Base-by-base conservation (phyloP, 305 asterid species). In the Solanum hybrid region DNA sequence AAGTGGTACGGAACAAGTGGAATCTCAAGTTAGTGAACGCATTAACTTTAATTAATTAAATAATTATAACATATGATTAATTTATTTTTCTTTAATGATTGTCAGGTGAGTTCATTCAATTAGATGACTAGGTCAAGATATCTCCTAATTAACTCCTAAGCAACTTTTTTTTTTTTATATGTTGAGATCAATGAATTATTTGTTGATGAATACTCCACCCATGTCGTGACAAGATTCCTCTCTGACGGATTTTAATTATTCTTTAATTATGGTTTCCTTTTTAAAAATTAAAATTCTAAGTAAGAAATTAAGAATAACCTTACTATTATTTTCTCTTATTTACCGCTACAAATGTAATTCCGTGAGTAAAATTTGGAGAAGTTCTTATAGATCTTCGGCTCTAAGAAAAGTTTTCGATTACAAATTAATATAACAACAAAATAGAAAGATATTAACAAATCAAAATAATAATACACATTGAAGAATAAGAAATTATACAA, bases 1-100 rank as follows among this genome's bases (percentile, higher is more conserved):
- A 40, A 46, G 87, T 83, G 87, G 87, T 83, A 83, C 87, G 87
- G 87, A 83, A 83, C 87, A 83, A 83, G 73, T 46, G 87, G 87
- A 83, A 83, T 83, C 87, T 83, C 39, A 46, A 46, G 20, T 29
- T 83, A 83, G 87, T 42, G 28, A 83, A 42, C 10, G 39, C 87
- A 16, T 83, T 83, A 83, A 83, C 28, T 28, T 16, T 42, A 83
- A 83, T 83, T 82, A 42, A 82, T 82, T 26, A 82, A 81, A 81
- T 24, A 24, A 8, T 16, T 16, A 14, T 5, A 83, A 83, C 74
- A 83, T 46, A 83, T 46, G 74, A 83, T 83, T 16, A 28, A 5
- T 83, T 46, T 42, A 16, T 14, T 46, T 46, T 83, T 82, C n/a
- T 40, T 4, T 82, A 73, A 82, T 42, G 24, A 82, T 40, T 42